A percentile compares a stretch with the other conserved stretches of the same genome.
These are phyloP conservation scores for Arthrobotrys musiformis DNA, from an alignment of 2,329 filamentous ascomycete species.

Conservation along the genomic window DNA sequence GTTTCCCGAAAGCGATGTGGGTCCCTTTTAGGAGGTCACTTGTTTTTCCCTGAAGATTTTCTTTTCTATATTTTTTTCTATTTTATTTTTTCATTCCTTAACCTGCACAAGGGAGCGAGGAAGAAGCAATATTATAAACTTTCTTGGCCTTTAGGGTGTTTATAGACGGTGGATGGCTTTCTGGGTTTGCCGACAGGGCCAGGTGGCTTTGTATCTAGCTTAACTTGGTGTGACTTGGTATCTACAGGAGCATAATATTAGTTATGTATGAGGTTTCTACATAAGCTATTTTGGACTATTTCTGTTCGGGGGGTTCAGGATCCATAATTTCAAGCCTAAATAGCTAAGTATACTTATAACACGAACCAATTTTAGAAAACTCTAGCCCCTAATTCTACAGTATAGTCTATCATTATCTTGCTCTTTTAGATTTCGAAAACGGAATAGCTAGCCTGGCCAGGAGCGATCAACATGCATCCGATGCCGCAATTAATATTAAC, in stretches of 20 bases:
- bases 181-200: not conserved
- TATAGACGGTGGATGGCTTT: not conserved
- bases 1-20: not conserved
- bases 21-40: slow-evolving; percentile 14
- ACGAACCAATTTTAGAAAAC: not conserved
- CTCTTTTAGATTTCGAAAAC: not conserved
- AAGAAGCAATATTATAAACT: not conserved
- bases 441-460: not conserved
- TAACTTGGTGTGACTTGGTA: too few relatives aligned
- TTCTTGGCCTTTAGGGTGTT: not conserved
- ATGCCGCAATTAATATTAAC: slow-evolving; percentile 11
- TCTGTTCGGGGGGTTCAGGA: not conserved
- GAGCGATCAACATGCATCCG: slow-evolving; percentile 13
- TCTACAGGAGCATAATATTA: not conserved
- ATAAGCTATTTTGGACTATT: not conserved
- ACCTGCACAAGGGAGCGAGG: not conserved
- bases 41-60: not conserved
- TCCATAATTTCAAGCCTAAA: not conserved
- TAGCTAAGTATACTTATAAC: not conserved
- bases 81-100: not conserved
- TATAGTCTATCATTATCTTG: not conserved
- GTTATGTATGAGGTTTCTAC: too few relatives aligned
- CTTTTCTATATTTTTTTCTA: not conserved
- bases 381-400: not conserved
- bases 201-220: too few relatives aligned